Conservation (phyloP, 441 rosid species). For the Cnidoscolus chayamansa region DNA sequence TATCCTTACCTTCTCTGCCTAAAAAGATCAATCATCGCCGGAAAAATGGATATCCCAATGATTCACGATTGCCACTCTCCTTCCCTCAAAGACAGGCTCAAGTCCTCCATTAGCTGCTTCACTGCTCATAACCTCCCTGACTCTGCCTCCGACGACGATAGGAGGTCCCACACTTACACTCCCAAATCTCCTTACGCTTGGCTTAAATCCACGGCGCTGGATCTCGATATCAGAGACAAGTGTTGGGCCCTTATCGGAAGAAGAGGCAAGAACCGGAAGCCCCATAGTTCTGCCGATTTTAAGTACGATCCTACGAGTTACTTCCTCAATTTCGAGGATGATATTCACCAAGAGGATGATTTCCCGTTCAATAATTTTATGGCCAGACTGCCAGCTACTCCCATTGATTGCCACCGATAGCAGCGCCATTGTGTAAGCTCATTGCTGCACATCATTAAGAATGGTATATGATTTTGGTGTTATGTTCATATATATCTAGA, state of each 20-base stretch:
- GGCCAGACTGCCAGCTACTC: slow-evolving; percentile 53
- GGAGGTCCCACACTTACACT: slow-evolving; percentile 31
- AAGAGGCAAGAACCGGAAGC: slow-evolving; percentile 33
- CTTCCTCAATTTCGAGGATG: slow-evolving; percentile 59
- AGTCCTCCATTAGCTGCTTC: slow-evolving; percentile 48
- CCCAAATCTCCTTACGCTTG: slow-evolving; percentile 41
- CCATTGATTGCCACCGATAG: slow-evolving; percentile 15
- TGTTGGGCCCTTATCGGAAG: slow-evolving; percentile 37
- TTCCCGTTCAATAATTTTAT: slow-evolving; percentile 34
- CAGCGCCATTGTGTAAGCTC: slow-evolving; percentile 14
- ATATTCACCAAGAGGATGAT: slow-evolving; percentile 30
- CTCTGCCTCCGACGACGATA: slow-evolving; percentile 9
- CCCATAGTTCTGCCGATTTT: slow-evolving; percentile 40
- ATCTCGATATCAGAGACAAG: slow-evolving; percentile 43
- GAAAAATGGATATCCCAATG: slow-evolving; percentile 10
- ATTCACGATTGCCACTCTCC: slow-evolving; percentile 21
- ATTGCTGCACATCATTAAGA: slow-evolving; percentile 13
- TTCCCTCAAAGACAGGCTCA: slow-evolving; percentile 28
- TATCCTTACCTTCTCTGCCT: too few relatives aligned
- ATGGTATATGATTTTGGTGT: too few relatives aligned
- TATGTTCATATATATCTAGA: neutral
- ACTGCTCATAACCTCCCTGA: slow-evolving; percentile 17
- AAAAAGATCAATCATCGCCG: neutral
- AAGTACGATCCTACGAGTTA: slow-evolving; percentile 55
- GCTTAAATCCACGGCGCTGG: slow-evolving; percentile 44